Evolutionary conservation across 2,329 filamentous ascomycete species (phyloP), one percentile per base, ranked within the genome.

Genomic region (Macrophomina tecta): DNA sequence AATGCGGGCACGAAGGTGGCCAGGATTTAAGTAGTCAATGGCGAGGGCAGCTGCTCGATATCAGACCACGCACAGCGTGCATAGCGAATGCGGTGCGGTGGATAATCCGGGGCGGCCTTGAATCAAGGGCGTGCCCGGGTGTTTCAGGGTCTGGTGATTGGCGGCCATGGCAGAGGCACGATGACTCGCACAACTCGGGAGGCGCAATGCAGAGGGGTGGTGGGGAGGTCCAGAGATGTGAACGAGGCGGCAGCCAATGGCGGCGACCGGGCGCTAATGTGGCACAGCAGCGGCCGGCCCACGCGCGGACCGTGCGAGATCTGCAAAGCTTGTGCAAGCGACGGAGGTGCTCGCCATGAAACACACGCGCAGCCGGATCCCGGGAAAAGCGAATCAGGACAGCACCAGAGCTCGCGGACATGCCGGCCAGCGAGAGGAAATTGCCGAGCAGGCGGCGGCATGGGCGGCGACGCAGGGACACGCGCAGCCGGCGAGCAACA

Each of bases 21-120:
- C 36, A 38, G 36, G 36, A 38, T 46, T 46, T 36, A 48, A 61
- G 5, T 48, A 61, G 56, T 46, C 56, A n/a, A 40, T 46, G 56
- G 36, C 12, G 38, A 8, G n/a, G n/a, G 0, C 28, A 16, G 42
- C 42, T 16, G 42, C 42, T 46, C 16, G 16, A 14, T 32, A 23
- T 56, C 53, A 56, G 53, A 36, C 53, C 53, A 56, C 53, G 51
- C 28, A 18, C 36, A 40, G 38, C 23, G 42, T 34, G 51, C 28
- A 18, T 18, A 40, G 38, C 23, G 42, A 9, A 51, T 28, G 48
- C 30, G 23, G 48, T 45, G 18, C 38, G 42, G 38, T 11, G 34
- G 55, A 58, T 18, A 32, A 11, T 32, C 12, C 23, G 52, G 5
- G 30, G 5, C 14, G 12, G 32, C 7, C 38, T 45, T 58, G 36